phyloP scores from a whole-genome alignment of 495 filamentous ascomycete species.

The Corynascus novoguineensis region DNA sequence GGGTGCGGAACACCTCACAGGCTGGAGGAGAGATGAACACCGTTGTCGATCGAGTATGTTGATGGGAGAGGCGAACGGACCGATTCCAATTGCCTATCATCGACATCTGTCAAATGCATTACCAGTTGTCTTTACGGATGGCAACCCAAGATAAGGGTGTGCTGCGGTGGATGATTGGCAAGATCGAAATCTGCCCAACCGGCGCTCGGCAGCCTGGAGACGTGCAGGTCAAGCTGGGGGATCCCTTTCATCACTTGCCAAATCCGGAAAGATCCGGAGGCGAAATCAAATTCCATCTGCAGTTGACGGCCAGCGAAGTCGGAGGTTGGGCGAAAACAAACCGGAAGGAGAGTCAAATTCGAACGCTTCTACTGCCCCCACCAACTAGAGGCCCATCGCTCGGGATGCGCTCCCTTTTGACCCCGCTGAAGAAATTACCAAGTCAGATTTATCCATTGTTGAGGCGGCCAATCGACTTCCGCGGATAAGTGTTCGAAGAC shows the following conservation, averaged over 20 bases:
- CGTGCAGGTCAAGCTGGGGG: constrained; percentile 1
- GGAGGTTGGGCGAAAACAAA: constrained; percentile 17
- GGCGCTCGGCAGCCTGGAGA: neutral
- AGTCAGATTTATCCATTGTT: constrained; percentile 7
- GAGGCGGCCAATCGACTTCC: constrained; percentile 17
- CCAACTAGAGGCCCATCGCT: constrained; percentile 5
- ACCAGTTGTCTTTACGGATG: constrained; percentile 16
- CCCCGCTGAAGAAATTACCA: constrained; percentile 13
- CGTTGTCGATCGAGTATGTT: neutral
- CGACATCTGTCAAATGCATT: neutral
- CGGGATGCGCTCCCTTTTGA: constrained; percentile 16
- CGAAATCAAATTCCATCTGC: neutral
- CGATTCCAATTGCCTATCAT: constrained; percentile 8
- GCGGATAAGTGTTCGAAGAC: constrained; percentile 10
- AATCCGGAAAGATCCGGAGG: constrained; percentile 15
- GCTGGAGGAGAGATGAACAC: neutral
- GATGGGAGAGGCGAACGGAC: neutral
- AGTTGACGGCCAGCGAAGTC: constrained; percentile 14
- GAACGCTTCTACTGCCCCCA: no score
- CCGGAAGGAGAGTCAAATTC: constrained; percentile 13
- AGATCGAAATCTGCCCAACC: constrained; percentile 1
- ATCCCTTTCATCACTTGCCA: constrained; percentile 6
- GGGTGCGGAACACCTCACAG: neutral
- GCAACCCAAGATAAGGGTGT: constrained; percentile 9
- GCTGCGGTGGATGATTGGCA: neutral